phyloP scores from a whole-genome alignment of 305 asterid species.

The Ajuga reptans region DNA sequence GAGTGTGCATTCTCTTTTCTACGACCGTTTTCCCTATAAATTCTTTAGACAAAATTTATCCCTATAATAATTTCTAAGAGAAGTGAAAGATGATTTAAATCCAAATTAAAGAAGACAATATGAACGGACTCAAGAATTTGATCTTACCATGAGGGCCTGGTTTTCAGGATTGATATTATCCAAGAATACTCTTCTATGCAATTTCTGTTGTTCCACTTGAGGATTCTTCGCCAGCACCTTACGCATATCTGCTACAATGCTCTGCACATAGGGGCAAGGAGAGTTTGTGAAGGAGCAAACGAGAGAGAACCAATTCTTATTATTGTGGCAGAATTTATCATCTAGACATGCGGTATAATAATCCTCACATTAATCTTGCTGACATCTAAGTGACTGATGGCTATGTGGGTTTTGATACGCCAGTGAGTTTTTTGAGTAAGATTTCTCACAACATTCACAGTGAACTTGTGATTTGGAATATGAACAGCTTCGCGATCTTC shows the following conservation, averaged over 20 bases:
- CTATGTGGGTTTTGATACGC: conserved; percentile 93
- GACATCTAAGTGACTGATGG: conserved; percentile 93
- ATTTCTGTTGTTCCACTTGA: conserved; percentile 94
- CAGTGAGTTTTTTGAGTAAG: conserved; percentile 91
- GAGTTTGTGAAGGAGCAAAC: conserved; percentile 12
- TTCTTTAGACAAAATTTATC: background rate
- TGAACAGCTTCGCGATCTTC: conserved; percentile 99
- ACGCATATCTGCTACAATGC: conserved; percentile 98
- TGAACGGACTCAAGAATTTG: conserved; percentile 19
- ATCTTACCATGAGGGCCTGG: conserved; percentile 87
- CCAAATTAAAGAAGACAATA: background rate
- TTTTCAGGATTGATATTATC: conserved; percentile 81
- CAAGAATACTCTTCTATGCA: conserved; percentile 92
- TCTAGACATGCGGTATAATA: background rate
- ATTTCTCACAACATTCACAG: conserved; percentile 88
- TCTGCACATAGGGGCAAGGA: conserved; percentile 39
- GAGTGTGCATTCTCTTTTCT: background rate
- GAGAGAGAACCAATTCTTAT: conserved; percentile 7
- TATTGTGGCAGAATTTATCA: conserved; percentile 6
- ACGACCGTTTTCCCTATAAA: background rate
- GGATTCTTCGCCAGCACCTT: conserved; percentile 95
- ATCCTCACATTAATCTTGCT: conserved; percentile 79
- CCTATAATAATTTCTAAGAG: background rate
- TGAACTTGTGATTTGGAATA: conserved; percentile 97
- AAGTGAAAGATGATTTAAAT: background rate